These are phyloP conservation scores for Colletotrichum plurivorum DNA, from an alignment of 2,329 filamentous ascomycete genomes.

Conservation along the genomic window DNA sequence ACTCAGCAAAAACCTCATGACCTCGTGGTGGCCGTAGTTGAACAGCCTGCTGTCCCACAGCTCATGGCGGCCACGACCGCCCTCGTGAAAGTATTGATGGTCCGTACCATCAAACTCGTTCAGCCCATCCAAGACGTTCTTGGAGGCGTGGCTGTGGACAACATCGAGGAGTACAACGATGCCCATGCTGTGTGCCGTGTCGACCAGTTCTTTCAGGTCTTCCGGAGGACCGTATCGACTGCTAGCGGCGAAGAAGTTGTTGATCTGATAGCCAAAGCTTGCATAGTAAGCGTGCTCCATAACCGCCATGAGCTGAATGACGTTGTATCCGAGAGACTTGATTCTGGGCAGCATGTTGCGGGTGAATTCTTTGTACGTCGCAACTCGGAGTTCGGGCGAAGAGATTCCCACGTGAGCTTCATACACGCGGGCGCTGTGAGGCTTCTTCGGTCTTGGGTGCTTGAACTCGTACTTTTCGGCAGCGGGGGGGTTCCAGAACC, in stretches of 20 bases:
- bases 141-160: slow-evolving; percentile 97
- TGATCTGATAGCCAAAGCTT: slow-evolving; percentile 98
- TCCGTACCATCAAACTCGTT: slow-evolving; percentile 97
- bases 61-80: slow-evolving; percentile 87
- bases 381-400: slow-evolving; percentile 87
- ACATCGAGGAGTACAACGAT: slow-evolving; percentile 94
- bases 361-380: slow-evolving; percentile 98
- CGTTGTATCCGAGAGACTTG: slow-evolving; percentile 92
- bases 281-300: slow-evolving; percentile 99
- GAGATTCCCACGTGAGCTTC: slow-evolving; percentile 99
- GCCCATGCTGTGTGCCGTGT: slow-evolving; percentile 92
- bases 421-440: slow-evolving; percentile 89
- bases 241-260: slow-evolving; percentile 98
- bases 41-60: slow-evolving; percentile 97
- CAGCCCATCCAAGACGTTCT: slow-evolving; percentile 94
- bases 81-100: slow-evolving; percentile 95
- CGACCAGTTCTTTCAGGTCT: slow-evolving; percentile 95
- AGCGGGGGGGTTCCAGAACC: slow-evolving; percentile 95
- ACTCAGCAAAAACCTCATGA: slow-evolving; percentile 93
- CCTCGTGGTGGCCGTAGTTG: slow-evolving; percentile 96
- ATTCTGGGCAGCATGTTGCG: slow-evolving; percentile 92
- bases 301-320: slow-evolving; percentile 97
- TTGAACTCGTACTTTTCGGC: slow-evolving; percentile 87
- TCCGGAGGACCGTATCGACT: slow-evolving; percentile 95
- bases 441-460: slow-evolving; percentile 85